Evolutionary conservation across 2,329 filamentous ascomycete species (phyloP).

Genomic region (Nemania bipapillata): DNA sequence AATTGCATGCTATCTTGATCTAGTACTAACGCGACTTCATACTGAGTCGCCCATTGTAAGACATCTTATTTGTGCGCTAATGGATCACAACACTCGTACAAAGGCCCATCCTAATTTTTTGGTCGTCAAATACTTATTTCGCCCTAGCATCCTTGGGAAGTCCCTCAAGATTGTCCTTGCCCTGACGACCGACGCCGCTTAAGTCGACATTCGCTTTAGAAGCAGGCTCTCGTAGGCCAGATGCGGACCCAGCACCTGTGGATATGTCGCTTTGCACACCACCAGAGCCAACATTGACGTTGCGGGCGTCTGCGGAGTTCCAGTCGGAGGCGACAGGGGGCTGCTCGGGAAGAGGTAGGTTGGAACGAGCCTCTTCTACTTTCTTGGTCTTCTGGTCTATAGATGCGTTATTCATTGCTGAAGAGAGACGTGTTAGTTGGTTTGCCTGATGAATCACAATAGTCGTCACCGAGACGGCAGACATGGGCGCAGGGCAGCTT

Average conservation of each 20-base stretch:
- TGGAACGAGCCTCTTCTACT: conserved; percentile 74
- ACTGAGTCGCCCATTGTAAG: background rate
- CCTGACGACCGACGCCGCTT: conserved; percentile 72
- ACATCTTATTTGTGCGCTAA: conserved; percentile 7
- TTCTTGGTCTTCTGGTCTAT: conserved; percentile 51
- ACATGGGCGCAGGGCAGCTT: background rate
- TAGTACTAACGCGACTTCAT: background rate
- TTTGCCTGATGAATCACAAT: background rate
- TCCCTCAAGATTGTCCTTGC: conserved; percentile 65
- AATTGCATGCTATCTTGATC: conserved; percentile 6
- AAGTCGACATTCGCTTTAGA: conserved; percentile 67
- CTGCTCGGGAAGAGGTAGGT: conserved; percentile 82
- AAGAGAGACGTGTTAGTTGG: conserved; percentile 5
- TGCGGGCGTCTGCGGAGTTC: conserved; percentile 75
- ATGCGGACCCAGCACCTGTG: conserved; percentile 59
- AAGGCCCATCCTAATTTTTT: background rate
- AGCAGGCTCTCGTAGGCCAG: conserved; percentile 68
- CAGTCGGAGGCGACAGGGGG: conserved; percentile 81
- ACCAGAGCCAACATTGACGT: conserved; percentile 76
- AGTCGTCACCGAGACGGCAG: background rate
- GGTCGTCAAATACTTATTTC: conserved; percentile 11
- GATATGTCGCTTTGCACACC: conserved; percentile 64
- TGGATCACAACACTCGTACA: conserved; percentile 24
- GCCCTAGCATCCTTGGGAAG: conserved; percentile 66
- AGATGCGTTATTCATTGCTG: conserved; percentile 34